These are phyloP conservation scores for Pythium grandisporangium DNA, from an alignment of 352 stramenopile species.

Conservation along the genomic window DNA sequence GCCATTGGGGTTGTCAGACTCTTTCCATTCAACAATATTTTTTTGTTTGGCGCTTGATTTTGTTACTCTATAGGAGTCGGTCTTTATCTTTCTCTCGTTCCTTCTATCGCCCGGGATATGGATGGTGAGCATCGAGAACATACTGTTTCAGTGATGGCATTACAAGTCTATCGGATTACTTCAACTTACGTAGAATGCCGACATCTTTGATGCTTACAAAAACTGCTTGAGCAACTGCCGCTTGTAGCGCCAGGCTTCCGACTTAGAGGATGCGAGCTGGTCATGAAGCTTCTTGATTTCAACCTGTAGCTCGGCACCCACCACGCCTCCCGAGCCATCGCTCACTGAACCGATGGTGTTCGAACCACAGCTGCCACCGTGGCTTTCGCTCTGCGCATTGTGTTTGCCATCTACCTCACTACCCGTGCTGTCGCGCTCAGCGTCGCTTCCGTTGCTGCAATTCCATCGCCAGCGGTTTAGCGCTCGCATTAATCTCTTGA, in stretches of 20 bases:
- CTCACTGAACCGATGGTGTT: no score
- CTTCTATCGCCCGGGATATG: no score
- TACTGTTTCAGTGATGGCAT: no score
- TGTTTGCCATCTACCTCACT: background rate
- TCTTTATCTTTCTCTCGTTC: no score
- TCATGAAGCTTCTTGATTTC: conserved; percentile 67
- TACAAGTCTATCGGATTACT: no score
- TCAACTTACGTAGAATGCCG: background rate
- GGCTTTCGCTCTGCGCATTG: background rate
- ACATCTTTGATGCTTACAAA: conserved; percentile 14
- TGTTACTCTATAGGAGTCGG: no score
- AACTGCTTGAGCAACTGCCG: conserved; percentile 73
- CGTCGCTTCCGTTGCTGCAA: background rate
- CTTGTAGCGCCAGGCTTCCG: conserved; percentile 67
- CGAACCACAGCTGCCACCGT: no score
- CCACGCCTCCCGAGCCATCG: no score
- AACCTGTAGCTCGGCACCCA: conserved; percentile 28
- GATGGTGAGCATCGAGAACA: no score
- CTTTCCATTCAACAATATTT: no score
- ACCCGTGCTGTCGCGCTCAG: background rate
- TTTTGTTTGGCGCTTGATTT: no score
- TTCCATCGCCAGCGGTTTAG: conserved; percentile 26
- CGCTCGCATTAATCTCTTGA: conserved; percentile 22
- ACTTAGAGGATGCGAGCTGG: conserved; percentile 56
- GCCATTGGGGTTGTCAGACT: no score